phyloP scores from a whole-genome alignment of 768 basidiomycete species.

The Paxillus rubicundulus region DNA sequence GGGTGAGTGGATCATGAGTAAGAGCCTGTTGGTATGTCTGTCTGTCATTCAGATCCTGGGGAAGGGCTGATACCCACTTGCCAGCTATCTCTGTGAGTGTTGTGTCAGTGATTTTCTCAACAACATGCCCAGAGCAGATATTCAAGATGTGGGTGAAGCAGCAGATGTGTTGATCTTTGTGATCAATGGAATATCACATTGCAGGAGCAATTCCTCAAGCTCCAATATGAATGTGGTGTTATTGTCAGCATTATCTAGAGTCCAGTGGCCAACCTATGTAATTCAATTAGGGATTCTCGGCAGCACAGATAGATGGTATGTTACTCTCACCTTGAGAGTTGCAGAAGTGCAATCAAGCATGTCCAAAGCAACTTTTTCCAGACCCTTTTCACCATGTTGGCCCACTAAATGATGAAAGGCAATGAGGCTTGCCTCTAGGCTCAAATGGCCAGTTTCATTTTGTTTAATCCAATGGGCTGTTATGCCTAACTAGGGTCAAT shows the following conservation, averaged over 20 bases:
- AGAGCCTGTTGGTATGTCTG: not conserved
- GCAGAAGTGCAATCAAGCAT: not conserved
- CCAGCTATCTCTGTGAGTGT: not conserved
- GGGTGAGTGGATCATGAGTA: not conserved
- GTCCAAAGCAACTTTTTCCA: not conserved
- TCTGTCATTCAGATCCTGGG: not conserved
- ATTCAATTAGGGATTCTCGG: no score
- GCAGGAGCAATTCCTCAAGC: not conserved
- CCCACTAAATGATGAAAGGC: slow-evolving; percentile 15
- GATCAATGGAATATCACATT: slow-evolving; percentile 7
- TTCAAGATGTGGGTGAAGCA: slow-evolving; percentile 20
- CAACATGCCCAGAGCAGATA: slow-evolving; percentile 1
- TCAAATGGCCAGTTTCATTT: not conserved
- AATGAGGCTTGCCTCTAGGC: slow-evolving; percentile 6
- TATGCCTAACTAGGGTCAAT: slow-evolving; percentile 30
- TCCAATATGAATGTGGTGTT: slow-evolving; percentile 11
- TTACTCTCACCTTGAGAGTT: not conserved
- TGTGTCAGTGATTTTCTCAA: not conserved
- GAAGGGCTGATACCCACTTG: not conserved
- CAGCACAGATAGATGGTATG: no score
- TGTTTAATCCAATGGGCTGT: slow-evolving; percentile 30
- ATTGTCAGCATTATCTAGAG: slow-evolving; percentile 14
- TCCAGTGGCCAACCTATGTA: not conserved
- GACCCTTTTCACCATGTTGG: slow-evolving; percentile 8
- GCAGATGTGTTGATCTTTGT: slow-evolving; percentile 5